Conservation (phyloP, 495 filamentous ascomycete genomes). For the Trypethelium eluteriae region DNA sequence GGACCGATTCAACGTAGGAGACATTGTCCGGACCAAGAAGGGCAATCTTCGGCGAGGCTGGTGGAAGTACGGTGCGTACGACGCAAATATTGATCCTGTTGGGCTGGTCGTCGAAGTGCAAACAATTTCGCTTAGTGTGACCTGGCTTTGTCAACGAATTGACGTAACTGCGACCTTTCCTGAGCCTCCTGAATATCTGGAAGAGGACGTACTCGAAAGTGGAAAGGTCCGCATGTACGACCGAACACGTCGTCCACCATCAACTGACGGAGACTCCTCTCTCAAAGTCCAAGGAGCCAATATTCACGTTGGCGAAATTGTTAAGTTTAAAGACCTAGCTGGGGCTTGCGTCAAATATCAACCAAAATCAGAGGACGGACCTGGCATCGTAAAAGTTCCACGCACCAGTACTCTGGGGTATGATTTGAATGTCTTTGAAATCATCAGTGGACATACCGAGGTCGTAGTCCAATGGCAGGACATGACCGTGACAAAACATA, state of each 20-base stretch:
- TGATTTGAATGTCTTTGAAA: constrained; percentile 50
- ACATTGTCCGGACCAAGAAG: constrained; percentile 43
- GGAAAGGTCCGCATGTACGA: constrained; percentile 30
- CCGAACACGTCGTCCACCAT: constrained; percentile 19
- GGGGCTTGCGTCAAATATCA: constrained; percentile 45
- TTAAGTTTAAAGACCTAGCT: constrained; percentile 47
- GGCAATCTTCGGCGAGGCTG: constrained; percentile 44
- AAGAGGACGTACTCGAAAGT: constrained; percentile 26
- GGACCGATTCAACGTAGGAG: constrained; percentile 35
- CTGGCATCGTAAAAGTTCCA: constrained; percentile 38
- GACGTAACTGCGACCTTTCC: background rate
- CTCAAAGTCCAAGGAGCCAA: constrained; percentile 17
- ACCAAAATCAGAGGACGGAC: constrained; percentile 25
- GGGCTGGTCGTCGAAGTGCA: constrained; percentile 47
- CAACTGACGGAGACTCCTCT: background rate
- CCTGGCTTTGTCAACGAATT: constrained; percentile 40
- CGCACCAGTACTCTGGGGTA: constrained; percentile 46
- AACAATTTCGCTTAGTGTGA: constrained; percentile 37
- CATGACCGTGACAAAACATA: constrained; percentile 42
- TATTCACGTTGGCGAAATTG: constrained; percentile 38
- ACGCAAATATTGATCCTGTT: constrained; percentile 36
- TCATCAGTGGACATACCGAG: constrained; percentile 41
- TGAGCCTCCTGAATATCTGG: constrained; percentile 21
- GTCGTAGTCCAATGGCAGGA: constrained; percentile 57
- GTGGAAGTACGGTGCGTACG: constrained; percentile 46